A percentile compares a stretch with the other conserved stretches of the same genome.
These are phyloP conservation scores for Candolleomyces aberdarensis DNA, from an alignment of 768 basidiomycete genomes.

Conservation along the genomic window DNA sequence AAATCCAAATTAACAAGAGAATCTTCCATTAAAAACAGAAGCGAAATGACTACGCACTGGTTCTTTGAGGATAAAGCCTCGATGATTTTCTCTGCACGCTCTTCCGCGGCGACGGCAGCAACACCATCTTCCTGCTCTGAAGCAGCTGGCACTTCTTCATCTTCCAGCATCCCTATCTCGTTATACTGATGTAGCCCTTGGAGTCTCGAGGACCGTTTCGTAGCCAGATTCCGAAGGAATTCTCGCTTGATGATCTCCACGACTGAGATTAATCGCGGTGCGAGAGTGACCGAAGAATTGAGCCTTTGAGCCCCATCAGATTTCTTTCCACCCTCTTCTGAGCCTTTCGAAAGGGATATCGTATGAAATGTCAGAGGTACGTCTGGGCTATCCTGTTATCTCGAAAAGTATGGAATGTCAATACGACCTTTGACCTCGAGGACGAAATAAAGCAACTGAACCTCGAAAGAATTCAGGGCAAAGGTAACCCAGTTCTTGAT, in stretches of 20 bases:
- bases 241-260: constrained; percentile 86
- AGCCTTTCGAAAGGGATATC: constrained; percentile 34
- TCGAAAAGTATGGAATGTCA: not conserved
- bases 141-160: constrained; percentile 20
- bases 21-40: not conserved
- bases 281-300: constrained; percentile 31
- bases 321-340: constrained; percentile 5
- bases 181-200: constrained; percentile 78
- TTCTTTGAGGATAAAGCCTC: constrained; percentile 56
- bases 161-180: constrained; percentile 57
- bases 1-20: not conserved
- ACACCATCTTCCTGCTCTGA: constrained; percentile 3
- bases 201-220: constrained; percentile 35
- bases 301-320: constrained; percentile 5
- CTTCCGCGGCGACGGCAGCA: constrained; percentile 22
- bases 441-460: constrained; percentile 21
- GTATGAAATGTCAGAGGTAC: constrained; percentile 58
- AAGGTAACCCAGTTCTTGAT: constrained; percentile 50
- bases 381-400: constrained; percentile 39
- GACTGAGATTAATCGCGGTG: constrained; percentile 70
- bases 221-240: constrained; percentile 53
- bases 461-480: constrained; percentile 54
- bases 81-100: constrained; percentile 33
- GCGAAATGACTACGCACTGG: constrained; percentile 41
- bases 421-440: not conserved